Evolutionary conservation across 1,284 basidiomycete genomes (phyloP).

Genomic region (Mycosarcoma mackinlayi): DNA sequence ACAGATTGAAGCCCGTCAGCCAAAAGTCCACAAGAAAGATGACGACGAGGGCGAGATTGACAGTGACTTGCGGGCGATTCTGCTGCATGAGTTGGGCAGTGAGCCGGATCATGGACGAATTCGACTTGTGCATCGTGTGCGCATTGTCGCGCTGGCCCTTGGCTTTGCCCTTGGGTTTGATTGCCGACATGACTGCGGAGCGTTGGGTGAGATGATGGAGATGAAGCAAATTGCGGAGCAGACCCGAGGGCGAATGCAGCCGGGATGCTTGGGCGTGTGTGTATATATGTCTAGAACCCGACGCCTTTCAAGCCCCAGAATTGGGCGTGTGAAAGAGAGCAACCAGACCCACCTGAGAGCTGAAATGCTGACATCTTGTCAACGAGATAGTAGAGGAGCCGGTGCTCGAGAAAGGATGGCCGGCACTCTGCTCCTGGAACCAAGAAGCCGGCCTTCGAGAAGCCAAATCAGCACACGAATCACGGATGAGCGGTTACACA

Average conservation of each 20-base stretch:
- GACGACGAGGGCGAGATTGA: constrained; percentile 32
- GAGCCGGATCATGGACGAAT: constrained; percentile 39
- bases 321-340: too few relatives aligned
- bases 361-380: too few relatives aligned
- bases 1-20: constrained; percentile 27
- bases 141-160: constrained; percentile 14
- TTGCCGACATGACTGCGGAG: constrained; percentile 1
- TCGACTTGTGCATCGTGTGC: constrained; percentile 24
- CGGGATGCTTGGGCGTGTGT: neutral
- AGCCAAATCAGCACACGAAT: neutral
- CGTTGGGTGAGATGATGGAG: neutral
- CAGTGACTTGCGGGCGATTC: constrained; percentile 21
- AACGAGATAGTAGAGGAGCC: neutral
- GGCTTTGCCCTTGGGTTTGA: constrained; percentile 9
- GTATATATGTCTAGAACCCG: too few relatives aligned
- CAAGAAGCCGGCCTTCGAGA: neutral
- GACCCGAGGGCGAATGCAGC: neutral
- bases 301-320: too few relatives aligned
- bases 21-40: constrained; percentile 34
- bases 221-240: too few relatives aligned
- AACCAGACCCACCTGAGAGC: too few relatives aligned
- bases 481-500: too few relatives aligned
- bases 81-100: constrained; percentile 36
- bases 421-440: too few relatives aligned
- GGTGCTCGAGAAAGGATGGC: neutral